Evolutionary conservation across 768 basidiomycete genomes (phyloP), one percentile per base, ranked within the genome.

Genomic region (Phylloporus rhodoxanthus): DNA sequence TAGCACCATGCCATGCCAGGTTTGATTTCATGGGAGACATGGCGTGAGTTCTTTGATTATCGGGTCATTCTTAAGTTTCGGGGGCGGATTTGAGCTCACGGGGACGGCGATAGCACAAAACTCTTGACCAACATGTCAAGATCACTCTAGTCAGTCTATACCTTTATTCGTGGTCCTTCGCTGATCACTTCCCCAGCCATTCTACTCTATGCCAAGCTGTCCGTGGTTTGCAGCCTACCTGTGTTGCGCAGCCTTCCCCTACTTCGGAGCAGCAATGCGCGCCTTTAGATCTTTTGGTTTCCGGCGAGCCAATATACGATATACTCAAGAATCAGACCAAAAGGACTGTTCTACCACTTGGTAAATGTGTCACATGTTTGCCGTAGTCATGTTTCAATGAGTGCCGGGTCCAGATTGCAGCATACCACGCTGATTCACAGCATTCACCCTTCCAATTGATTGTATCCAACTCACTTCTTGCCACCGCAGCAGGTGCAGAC

Each of bases 401-500:
- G 6, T 39, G 32, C 19, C 15, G 34, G 32, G 40, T n/a, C n/a
- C 59, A 72, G 53, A 63, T 66, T 23, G 56, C 53, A 5, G 60
- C 57, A 20, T 63, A 62, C 20, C 51, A 54, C 15, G 50, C 56
- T 34, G 61, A 62, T 42, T 62, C 56, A 4, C 48, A 61, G 11
- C 58, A 58, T 14, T 68, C 60, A 19, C 52, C 64, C 7, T 58
- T 68, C 19, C 40, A 62, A 9, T 53, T 66, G 17, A 61, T 74
- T 23, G 51, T 68, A 10, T 65, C 70, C 0, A 72, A 76, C 33
- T 65, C 67, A 13, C 50, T 65, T 3, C 65, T 77, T 19, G 68
- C 65, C 19, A 68, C 73, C 23, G 36, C 71, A n/a, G 78, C 76
- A 10, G 78, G 78, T 9, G 66, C 75, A 20, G 78, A 79, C 54